Evolutionary conservation across 345 rosid genomes (phyloP).

Genomic region (Hypericum perforatum): DNA sequence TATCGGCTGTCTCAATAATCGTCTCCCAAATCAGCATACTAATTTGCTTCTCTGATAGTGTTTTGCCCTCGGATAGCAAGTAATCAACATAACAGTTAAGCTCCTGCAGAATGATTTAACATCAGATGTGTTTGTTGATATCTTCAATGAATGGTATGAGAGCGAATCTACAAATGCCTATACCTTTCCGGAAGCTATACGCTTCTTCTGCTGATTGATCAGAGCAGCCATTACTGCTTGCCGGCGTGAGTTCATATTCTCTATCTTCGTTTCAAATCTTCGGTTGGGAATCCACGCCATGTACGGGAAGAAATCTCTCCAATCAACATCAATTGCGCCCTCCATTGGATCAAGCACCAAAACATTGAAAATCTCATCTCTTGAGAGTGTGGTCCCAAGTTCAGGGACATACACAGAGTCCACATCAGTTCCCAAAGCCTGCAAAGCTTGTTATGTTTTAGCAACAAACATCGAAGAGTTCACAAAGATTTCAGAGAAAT

Average conservation of each 20-base stretch:
- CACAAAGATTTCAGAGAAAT: neutral
- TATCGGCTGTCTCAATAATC: constrained; percentile 69
- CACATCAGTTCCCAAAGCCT: constrained; percentile 62
- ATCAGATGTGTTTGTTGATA: neutral
- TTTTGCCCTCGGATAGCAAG: constrained; percentile 51
- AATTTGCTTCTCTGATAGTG: constrained; percentile 52
- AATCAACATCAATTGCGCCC: constrained; percentile 77
- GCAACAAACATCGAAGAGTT: neutral
- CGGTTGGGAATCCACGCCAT: constrained; percentile 69
- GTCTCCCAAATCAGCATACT: constrained; percentile 68
- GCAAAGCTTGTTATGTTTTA: constrained; percentile 2
- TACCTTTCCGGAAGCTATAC: constrained; percentile 50
- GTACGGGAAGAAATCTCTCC: constrained; percentile 96
- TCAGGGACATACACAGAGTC: constrained; percentile 59
- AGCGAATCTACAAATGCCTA: neutral
- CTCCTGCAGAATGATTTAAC: constrained; percentile 28
- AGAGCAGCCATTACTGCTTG: constrained; percentile 58
- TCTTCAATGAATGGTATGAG: neutral
- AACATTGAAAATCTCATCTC: constrained; percentile 38
- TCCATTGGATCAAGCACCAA: constrained; percentile 70
- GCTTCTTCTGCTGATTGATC: constrained; percentile 34
- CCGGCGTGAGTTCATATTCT: constrained; percentile 36
- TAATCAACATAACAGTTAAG: constrained; percentile 44
- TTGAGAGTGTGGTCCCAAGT: constrained; percentile 46
- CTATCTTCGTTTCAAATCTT: constrained; percentile 40